Evolutionary conservation across 495 filamentous ascomycete genomes (phyloP).

Genomic region (Penicillium paradoxum): DNA sequence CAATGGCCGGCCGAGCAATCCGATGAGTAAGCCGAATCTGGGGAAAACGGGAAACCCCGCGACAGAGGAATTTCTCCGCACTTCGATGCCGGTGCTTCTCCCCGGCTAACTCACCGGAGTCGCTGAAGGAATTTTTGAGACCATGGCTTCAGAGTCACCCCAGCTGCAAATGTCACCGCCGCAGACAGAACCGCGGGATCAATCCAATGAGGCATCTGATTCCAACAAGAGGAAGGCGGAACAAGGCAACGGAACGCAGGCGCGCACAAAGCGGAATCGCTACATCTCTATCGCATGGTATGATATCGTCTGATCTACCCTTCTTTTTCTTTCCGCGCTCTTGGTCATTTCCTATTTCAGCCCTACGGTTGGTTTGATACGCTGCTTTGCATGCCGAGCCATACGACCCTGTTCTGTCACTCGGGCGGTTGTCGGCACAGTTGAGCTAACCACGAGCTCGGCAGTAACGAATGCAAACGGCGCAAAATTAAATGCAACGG

Average conservation of each 20-base stretch:
- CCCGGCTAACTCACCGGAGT: conserved; percentile 7
- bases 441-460: conserved; percentile 14
- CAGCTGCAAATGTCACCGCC: conserved; percentile 27
- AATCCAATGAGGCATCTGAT: conserved; percentile 22
- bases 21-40: conserved; percentile 29
- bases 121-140: not conserved
- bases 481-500: conserved; percentile 96
- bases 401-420: conserved; percentile 2
- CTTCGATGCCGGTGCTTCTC: conserved; percentile 20
- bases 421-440: not conserved
- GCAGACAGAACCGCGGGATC: conserved; percentile 22
- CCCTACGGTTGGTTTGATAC: not conserved
- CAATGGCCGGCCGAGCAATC: conserved; percentile 7
- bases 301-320: conserved; percentile 26
- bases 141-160: conserved; percentile 41
- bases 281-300: conserved; percentile 94
- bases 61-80: conserved; percentile 44
- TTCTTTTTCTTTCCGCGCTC: not conserved
- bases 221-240: conserved; percentile 46
- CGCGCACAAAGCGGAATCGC: conserved; percentile 55
- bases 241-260: conserved; percentile 43
- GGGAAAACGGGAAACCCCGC: conserved; percentile 41
- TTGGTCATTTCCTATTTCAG: not conserved
- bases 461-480: conserved; percentile 82
- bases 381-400: conserved; percentile 4